A percentile compares a stretch with the other conserved stretches of the same genome.
Evolutionary conservation across 495 filamentous ascomycete genomes (phyloP).

Genomic region (Hypoxylon rickii): DNA sequence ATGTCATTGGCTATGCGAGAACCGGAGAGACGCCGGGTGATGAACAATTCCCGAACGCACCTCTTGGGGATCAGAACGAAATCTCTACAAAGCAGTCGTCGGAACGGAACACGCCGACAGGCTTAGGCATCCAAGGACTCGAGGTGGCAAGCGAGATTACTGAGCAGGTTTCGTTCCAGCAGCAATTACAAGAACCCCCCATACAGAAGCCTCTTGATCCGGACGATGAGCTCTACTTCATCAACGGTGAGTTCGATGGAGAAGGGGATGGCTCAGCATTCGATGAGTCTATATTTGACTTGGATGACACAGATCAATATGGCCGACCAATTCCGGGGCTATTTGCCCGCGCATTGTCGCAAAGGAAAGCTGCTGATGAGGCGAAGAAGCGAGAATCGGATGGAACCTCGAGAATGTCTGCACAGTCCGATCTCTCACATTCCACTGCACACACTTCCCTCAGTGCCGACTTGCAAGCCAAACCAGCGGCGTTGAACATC

Average conservation of each 20-base stretch:
- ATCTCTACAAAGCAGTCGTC: slow-evolving; percentile 1
- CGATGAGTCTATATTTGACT: slow-evolving; percentile 81
- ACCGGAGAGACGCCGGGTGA: slow-evolving; percentile 47
- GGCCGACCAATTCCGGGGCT: slow-evolving; percentile 57
- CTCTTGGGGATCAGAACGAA: not conserved
- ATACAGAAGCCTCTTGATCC: slow-evolving; percentile 41
- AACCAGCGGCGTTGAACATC: slow-evolving; percentile 7
- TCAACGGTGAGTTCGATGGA: slow-evolving; percentile 66
- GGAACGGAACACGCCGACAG: slow-evolving; percentile 28
- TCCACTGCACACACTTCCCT: slow-evolving; percentile 46
- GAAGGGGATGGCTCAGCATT: slow-evolving; percentile 62
- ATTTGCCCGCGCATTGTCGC: slow-evolving; percentile 50
- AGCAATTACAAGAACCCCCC: slow-evolving; percentile 11
- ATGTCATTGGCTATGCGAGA: slow-evolving; percentile 55
- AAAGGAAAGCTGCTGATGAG: slow-evolving; percentile 33
- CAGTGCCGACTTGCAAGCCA: slow-evolving; percentile 36
- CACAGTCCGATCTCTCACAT: slow-evolving; percentile 46
- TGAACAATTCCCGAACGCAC: slow-evolving; percentile 10
- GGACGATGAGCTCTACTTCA: slow-evolving; percentile 81
- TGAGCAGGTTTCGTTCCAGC: slow-evolving; percentile 9
- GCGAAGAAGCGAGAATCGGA: slow-evolving; percentile 46
- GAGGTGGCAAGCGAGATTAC: slow-evolving; percentile 21
- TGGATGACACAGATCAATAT: slow-evolving; percentile 61
- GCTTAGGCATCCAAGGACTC: slow-evolving; percentile 44
- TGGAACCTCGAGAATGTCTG: slow-evolving; percentile 42